Base-by-base conservation (phyloP, 2,329 filamentous ascomycete species). In the Periconia sp. region DNA sequence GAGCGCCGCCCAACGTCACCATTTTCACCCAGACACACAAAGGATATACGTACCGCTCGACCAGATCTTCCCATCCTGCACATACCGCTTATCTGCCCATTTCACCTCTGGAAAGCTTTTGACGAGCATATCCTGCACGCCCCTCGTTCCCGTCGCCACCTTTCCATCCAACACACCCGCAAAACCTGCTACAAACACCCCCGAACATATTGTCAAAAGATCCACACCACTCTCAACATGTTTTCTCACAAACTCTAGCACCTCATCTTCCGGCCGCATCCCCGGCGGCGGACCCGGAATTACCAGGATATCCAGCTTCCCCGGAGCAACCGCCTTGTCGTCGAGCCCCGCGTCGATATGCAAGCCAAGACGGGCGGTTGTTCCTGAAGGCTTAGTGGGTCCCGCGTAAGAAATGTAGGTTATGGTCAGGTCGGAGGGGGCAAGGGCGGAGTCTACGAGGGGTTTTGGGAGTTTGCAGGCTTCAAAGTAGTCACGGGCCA, bases 271-370 rank as follows among this genome's bases (percentile, higher is more conserved):
- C 0, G 67, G 67, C 0, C 60, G 43, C 4, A 40, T 15, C 11
- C 46, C 55, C 0, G 70, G 71, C 5, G 71, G 58, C 0, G 70
- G 67, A 3, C 71, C 71, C 0, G 71, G 71, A 6, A 74, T 58
- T 23, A 71, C 26, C 4, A 73, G 43, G 21, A 71, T 50, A 39
- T 73, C 70, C 0, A 73, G 50, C 1, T 57, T 61, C 3, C 70
- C 69, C 1, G 69, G 68, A 2, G 60, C 49, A 5, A 73, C 69
- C 4, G 41, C 48, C 2, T 50, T 15, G 32, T 66, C 63, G n/a
- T 48, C 31, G 1, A 65, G 44, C 2, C 56, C 52, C 24, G 59
- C 49, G 6, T 0, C 69, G 28, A 70, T 45, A 1, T 45, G 43
- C 7, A 73, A 48, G 9, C 50, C 48, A 13, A 66, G 44, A 3